Percentiles rank a stretch among this genome's conserved stretches.
Conservation (phyloP, 2,329 filamentous ascomycete genomes). For the Aspergillus oerlinghausenensis region DNA sequence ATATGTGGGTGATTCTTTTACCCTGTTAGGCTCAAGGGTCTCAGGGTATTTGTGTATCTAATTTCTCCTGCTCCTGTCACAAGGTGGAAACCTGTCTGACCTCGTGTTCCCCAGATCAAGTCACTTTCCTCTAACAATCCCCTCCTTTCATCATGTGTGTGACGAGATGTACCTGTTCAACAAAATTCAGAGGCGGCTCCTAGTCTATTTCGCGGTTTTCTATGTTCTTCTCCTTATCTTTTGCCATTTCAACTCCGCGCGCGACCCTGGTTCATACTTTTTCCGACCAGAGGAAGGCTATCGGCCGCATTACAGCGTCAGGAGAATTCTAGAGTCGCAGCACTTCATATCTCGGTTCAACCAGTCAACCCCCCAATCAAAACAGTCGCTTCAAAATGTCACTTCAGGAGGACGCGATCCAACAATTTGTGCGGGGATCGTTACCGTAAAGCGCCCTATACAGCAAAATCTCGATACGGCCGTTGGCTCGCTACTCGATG, state of each 20-base stretch:
- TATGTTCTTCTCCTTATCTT: constrained; percentile 17
- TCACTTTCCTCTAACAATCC: neutral
- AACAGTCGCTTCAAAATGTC: neutral
- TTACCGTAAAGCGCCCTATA: constrained; percentile 39
- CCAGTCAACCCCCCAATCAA: constrained; percentile 3
- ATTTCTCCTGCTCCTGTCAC: neutral
- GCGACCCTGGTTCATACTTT: constrained; percentile 21
- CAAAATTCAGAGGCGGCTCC: constrained; percentile 17
- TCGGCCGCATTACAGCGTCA: constrained; percentile 18
- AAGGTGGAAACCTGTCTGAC: neutral
- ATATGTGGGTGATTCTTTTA: neutral
- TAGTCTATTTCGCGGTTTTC: constrained; percentile 15
- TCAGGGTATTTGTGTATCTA: neutral
- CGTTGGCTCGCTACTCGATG: constrained; percentile 42
- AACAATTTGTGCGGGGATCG: constrained; percentile 41
- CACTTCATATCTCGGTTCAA: constrained; percentile 15
- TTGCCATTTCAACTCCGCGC: constrained; percentile 16
- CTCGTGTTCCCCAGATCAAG: neutral
- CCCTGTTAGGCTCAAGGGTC: neutral
- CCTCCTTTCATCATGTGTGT: constrained; percentile 4
- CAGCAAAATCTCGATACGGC: constrained; percentile 38
- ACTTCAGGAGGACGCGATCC: constrained; percentile 5
- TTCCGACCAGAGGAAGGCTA: constrained; percentile 20
- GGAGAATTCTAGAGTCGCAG: constrained; percentile 17
- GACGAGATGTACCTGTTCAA: constrained; percentile 12